phyloP scores from a whole-genome alignment of 2,329 filamentous ascomycete species.

The Trichoderma simmonsii region DNA sequence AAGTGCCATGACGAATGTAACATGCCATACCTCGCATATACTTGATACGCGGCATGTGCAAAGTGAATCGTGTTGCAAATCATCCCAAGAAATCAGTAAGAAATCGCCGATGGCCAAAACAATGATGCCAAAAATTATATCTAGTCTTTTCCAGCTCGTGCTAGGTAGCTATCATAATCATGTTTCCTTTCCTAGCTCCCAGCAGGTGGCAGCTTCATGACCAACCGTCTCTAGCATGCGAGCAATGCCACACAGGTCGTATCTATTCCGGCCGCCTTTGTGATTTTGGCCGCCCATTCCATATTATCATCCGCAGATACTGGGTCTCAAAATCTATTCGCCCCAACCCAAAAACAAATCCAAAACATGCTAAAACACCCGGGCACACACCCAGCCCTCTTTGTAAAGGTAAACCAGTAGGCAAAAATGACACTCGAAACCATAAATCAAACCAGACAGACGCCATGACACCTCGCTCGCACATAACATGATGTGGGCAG shows the following conservation, averaged over 20 bases:
- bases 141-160: background rate
- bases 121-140: background rate
- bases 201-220: background rate
- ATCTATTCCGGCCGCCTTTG: background rate
- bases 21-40: background rate
- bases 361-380: background rate
- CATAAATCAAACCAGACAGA: background rate
- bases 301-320: background rate
- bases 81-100: background rate
- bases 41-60: background rate
- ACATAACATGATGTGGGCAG: background rate
- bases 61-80: background rate
- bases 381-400: background rate
- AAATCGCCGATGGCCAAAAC: background rate
- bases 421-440: background rate
- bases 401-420: background rate
- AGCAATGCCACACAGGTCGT: background rate
- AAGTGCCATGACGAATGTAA: background rate
- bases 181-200: background rate
- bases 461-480: constrained; percentile 8
- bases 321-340: background rate
- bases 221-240: background rate
- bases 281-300: background rate
- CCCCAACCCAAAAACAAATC: background rate
- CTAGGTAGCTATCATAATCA: background rate